These are phyloP conservation scores for Hypoxylon intermedium DNA, from an alignment of 495 filamentous ascomycete species.

Conservation along the genomic window DNA sequence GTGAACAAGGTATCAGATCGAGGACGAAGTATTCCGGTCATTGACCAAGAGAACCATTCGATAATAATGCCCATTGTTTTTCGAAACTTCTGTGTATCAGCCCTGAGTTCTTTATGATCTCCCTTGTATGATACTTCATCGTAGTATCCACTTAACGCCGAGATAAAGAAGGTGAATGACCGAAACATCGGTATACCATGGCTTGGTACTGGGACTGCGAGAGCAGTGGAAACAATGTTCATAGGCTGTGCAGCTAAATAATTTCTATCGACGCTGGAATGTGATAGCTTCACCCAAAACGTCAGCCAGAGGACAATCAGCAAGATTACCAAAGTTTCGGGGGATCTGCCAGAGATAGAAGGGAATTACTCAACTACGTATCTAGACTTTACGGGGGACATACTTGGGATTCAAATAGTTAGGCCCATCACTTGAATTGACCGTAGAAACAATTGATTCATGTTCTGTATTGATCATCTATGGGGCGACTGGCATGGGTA, in stretches of 20 bases:
- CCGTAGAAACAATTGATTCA: background rate
- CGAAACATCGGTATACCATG: background rate
- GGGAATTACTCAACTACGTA: background rate
- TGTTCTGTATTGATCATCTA: background rate
- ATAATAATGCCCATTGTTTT: background rate
- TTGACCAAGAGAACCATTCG: background rate
- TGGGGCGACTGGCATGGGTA: background rate
- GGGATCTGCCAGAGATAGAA: background rate
- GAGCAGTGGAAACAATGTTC: background rate
- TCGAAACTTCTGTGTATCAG: background rate
- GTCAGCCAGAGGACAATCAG: too few species aligned
- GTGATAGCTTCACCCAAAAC: too few species aligned
- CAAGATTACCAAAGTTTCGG: too few species aligned
- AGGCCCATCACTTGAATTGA: background rate
- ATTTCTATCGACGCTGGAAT: background rate
- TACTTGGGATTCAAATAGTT: too few species aligned
- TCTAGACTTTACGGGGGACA: too few species aligned
- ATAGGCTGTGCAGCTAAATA: background rate
- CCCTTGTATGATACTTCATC: background rate
- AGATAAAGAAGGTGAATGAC: constrained; percentile 9
- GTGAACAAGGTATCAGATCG: background rate
- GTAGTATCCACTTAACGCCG: background rate
- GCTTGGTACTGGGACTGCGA: too few species aligned
- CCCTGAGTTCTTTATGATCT: background rate
- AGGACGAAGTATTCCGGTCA: background rate